Base-by-base conservation (phyloP, 495 filamentous ascomycete species). In the Neurospora sp. region DNA sequence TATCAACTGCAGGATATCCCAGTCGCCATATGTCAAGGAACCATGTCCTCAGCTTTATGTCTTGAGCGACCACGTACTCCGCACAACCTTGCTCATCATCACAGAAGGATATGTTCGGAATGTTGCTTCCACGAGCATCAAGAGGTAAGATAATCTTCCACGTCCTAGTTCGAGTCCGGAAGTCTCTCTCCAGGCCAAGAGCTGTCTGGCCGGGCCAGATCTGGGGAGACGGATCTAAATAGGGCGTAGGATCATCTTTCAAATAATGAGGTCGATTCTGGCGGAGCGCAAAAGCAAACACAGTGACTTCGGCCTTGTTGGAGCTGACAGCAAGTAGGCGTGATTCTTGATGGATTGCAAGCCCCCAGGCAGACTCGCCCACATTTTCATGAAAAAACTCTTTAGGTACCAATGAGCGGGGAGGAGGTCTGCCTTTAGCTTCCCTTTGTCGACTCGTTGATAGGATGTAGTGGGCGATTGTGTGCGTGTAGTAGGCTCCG, bases 281-380 rank as follows among this genome's bases (percentile, higher is more conserved):
- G 9, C 83, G 83, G 38, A 94, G 83, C 0, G 91, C 92, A 79
- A 93, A 93, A 3, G 90, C 90, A 78, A 92, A 93, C 18, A 96
- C 87, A 5, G 85, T 87, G 68, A 96, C 88, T 39, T 87, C 81
- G 37, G 85, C 80, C 4, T 76, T 86, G 77, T 99, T 98, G 0
- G 92, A 88, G 71, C 90, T 90, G 20, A 95, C 90, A 0, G 94
- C 96, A 70, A 99, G 87, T 44, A 97, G 80, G 3, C 94, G 86
- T 14, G 91, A 90, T 73, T 89, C 84, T 74, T 90, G 88, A 76
- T 98, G 95, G 16, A 96, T 87, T 8, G 95, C 92, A 42, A 99
- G 78, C 1, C 96, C 96, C 96, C 96, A 99, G 4, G 93, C 95
- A 73, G 92, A 94, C 37, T 78, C 81, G 2, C 85, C 87, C 22